phyloP scores from a whole-genome alignment of 768 basidiomycete genomes.

The Tephrocybe sp. region DNA sequence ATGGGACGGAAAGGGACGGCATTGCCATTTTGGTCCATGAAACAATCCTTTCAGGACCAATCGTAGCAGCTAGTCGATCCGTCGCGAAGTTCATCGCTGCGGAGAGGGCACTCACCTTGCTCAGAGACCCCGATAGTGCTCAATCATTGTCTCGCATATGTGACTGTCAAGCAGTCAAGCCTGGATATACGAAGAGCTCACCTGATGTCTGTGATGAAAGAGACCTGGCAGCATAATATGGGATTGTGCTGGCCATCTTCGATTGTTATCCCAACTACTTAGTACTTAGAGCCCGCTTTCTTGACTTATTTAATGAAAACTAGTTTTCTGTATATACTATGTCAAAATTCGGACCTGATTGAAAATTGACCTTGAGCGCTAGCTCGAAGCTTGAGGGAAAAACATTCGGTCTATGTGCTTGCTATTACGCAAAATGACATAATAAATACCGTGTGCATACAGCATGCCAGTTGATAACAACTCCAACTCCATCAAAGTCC shows the following conservation, averaged over 20 bases:
- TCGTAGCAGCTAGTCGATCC: constrained; percentile 51
- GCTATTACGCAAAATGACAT: no score
- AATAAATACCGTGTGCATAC: no score
- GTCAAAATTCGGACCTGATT: no score
- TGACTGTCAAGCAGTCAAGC: constrained; percentile 24
- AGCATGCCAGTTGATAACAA: no score
- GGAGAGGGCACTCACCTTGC: constrained; percentile 53
- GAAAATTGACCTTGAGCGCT: no score
- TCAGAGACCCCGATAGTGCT: constrained; percentile 45
- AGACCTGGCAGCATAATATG: neutral
- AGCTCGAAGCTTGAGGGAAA: no score
- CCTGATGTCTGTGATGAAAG: constrained; percentile 8
- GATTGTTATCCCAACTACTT: no score
- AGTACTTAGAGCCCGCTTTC: no score
- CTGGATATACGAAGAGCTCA: neutral
- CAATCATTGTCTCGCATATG: constrained; percentile 40
- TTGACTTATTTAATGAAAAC: no score
- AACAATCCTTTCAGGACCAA: constrained; percentile 52
- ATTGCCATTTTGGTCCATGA: constrained; percentile 62
- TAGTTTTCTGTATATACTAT: no score
- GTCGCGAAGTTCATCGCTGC: constrained; percentile 71
- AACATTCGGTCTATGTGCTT: no score
- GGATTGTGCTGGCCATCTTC: neutral
- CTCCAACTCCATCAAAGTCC: no score
- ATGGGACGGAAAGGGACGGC: constrained; percentile 32